Conservation (phyloP, 768 basidiomycete species). For the Gymnopilus junonius region DNA sequence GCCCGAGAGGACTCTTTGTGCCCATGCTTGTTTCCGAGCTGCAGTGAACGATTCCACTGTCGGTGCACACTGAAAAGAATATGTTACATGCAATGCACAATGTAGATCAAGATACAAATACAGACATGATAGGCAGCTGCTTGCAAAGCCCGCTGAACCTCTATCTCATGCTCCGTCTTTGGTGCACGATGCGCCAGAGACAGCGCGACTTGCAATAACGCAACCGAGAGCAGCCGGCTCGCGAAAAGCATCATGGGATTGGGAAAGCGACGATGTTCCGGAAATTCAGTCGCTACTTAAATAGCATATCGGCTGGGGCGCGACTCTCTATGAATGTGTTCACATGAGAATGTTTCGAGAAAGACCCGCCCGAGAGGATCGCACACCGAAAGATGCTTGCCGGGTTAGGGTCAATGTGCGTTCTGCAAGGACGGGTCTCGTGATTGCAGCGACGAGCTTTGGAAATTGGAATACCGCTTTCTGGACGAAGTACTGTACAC, state of each 20-base stretch:
- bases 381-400: conserved; percentile 10
- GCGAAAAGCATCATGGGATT: conserved; percentile 10
- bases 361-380: conserved; percentile 28
- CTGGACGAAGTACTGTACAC: neutral
- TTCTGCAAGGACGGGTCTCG: conserved; percentile 4
- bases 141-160: conserved; percentile 51
- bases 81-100: neutral
- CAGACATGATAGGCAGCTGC: conserved; percentile 56
- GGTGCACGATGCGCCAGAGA: conserved; percentile 47
- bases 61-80: conserved; percentile 49
- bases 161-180: conserved; percentile 48
- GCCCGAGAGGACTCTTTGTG: conserved; percentile 39
- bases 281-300: neutral
- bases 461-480: too few relatives aligned
- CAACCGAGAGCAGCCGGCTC: conserved; percentile 17
- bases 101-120: neutral
- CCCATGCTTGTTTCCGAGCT: conserved; percentile 49
- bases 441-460: neutral
- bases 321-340: conserved; percentile 1
- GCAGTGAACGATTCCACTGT: conserved; percentile 56
- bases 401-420: conserved; percentile 10
- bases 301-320: neutral
- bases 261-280: neutral
- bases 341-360: conserved; percentile 18
- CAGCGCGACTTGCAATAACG: conserved; percentile 23